Evolutionary conservation across 768 basidiomycete species (phyloP).

Genomic region (Phlebiopsis gigantea): DNA sequence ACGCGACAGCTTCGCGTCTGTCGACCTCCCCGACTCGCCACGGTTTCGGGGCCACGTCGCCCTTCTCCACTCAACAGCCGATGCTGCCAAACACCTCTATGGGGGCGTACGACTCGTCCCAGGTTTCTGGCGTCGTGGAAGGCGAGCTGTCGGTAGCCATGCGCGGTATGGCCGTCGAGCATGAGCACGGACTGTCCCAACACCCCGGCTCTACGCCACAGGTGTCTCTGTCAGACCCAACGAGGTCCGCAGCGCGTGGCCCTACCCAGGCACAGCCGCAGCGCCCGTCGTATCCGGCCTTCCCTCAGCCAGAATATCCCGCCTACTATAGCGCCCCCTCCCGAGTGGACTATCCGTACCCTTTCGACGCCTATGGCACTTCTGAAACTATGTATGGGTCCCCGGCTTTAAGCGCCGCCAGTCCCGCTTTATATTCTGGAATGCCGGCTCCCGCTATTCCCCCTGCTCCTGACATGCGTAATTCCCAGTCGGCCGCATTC

Average conservation of each 20-base stretch:
- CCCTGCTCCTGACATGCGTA: constrained; percentile 33
- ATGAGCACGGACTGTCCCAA: constrained; percentile 36
- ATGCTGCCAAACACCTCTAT: constrained; percentile 12
- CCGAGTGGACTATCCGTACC: constrained; percentile 28
- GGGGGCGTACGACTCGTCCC: constrained; percentile 31
- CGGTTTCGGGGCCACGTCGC: constrained; percentile 26
- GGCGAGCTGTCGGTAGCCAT: constrained; percentile 52
- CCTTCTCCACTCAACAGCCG: constrained; percentile 27
- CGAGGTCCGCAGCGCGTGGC: constrained; percentile 32
- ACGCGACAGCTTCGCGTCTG: constrained; percentile 34
- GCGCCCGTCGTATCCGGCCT: constrained; percentile 43
- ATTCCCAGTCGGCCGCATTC: constrained; percentile 49
- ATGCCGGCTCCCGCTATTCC: constrained; percentile 37
- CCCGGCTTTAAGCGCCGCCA: constrained; percentile 36
- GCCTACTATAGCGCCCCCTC: constrained; percentile 52
- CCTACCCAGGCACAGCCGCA: constrained; percentile 39
- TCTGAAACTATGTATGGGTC: constrained; percentile 49
- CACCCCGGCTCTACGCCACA: constrained; percentile 17
- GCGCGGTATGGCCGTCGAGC: constrained; percentile 58
- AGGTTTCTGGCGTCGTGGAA: constrained; percentile 38
- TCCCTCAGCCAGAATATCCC: constrained; percentile 52
- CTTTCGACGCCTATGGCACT: constrained; percentile 40
- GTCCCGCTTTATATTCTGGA: constrained; percentile 45
- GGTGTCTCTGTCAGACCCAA: background rate
- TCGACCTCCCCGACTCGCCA: constrained; percentile 42